phyloP scores from a whole-genome alignment of 495 filamentous ascomycete species.

The Aspergillus campestris region DNA sequence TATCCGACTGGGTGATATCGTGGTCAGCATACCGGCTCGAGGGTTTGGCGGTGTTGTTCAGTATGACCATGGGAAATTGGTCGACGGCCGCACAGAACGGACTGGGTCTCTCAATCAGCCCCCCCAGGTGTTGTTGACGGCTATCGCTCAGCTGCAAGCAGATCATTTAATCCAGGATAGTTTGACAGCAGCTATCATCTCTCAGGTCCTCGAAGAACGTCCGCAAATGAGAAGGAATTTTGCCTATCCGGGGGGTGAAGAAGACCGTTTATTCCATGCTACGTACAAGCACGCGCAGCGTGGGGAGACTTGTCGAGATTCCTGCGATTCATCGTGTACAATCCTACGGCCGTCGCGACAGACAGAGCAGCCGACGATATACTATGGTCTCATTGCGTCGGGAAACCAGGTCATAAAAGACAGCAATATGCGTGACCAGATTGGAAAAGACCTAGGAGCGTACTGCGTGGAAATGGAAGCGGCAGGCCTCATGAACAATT shows the following conservation, averaged over 20 bases:
- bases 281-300: slow-evolving; percentile 20
- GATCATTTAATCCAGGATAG: slow-evolving; percentile 4
- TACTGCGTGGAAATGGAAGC: slow-evolving; percentile 39
- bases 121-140: slow-evolving; percentile 13
- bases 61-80: slow-evolving; percentile 16
- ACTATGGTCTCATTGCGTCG: slow-evolving; percentile 22
- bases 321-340: slow-evolving; percentile 10
- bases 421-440: slow-evolving; percentile 12
- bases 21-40: slow-evolving; percentile 23
- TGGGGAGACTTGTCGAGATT: slow-evolving; percentile 12
- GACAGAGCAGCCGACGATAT: slow-evolving; percentile 12
- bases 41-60: slow-evolving; percentile 25
- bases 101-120: slow-evolving; percentile 23
- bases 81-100: slow-evolving; percentile 9
- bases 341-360: no score
- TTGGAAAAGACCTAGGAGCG: slow-evolving; percentile 8
- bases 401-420: slow-evolving; percentile 20
- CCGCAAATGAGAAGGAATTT: no score
- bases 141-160: slow-evolving; percentile 15
- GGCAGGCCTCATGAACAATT: slow-evolving; percentile 32
- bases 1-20: slow-evolving; percentile 35
- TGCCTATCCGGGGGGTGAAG: no score
- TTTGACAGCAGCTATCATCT: no score
- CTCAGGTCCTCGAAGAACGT: slow-evolving; percentile 7
- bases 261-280: slow-evolving; percentile 21